These are phyloP conservation scores for Collariella sp. DNA, from an alignment of 495 filamentous ascomycete species.

Conservation along the genomic window DNA sequence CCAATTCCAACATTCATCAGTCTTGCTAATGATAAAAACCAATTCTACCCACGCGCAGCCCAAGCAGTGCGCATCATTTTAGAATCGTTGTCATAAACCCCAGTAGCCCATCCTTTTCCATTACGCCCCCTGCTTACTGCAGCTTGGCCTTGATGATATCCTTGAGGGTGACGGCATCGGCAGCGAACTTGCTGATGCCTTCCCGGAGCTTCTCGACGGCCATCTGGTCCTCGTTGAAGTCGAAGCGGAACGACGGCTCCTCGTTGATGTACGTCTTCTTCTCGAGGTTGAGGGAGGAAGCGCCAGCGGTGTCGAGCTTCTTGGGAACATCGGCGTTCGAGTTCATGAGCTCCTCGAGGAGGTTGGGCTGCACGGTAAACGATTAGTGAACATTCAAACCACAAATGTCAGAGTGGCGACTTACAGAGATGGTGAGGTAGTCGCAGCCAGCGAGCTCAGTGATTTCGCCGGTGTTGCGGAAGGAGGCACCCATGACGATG, in stretches of 20 bases:
- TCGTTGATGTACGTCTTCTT: slow-evolving; percentile 87
- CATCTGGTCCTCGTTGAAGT: slow-evolving; percentile 99
- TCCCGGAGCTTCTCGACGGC: slow-evolving; percentile 97
- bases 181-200: slow-evolving; percentile 98
- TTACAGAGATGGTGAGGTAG: slow-evolving; percentile 94
- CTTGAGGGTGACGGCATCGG: slow-evolving; percentile 91
- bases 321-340: slow-evolving; percentile 68
- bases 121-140: slow-evolving; percentile 21
- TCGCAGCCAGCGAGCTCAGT: slow-evolving; percentile 96
- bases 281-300: slow-evolving; percentile 60
- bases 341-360: slow-evolving; percentile 89
- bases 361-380: slow-evolving; percentile 56
- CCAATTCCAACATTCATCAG: slow-evolving; percentile 1
- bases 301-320: slow-evolving; percentile 74
- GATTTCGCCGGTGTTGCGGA: slow-evolving; percentile 92
- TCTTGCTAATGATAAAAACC: slow-evolving; percentile 5
- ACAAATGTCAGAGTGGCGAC: slow-evolving; percentile 21
- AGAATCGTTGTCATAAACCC: not conserved
- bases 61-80: not conserved
- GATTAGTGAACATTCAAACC: slow-evolving; percentile 16
- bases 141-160: slow-evolving; percentile 83
- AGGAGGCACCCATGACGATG: slow-evolving; percentile 98
- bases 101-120: not conserved
- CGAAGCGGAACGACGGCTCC: slow-evolving; percentile 90
- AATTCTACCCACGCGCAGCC: not conserved